These are phyloP conservation scores for Alloteropsis semialata DNA, from an alignment of 176 grass and related monocot genomes.

Conservation along the genomic window DNA sequence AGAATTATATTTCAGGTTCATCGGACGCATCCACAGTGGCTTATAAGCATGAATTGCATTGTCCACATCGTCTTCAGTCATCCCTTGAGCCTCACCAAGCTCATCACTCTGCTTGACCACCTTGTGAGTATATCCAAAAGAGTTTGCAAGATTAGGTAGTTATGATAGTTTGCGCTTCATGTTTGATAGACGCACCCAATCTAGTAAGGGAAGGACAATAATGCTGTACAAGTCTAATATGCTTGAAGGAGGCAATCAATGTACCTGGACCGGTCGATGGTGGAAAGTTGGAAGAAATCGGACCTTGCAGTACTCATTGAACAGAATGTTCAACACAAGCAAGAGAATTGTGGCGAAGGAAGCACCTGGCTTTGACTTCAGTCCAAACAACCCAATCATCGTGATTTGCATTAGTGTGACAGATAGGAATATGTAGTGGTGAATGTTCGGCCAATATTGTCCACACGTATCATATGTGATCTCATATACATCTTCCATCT, in stretches of 20 bases:
- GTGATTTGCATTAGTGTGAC: constrained; percentile 75
- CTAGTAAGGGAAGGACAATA: neutral
- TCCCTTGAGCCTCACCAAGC: constrained; percentile 39
- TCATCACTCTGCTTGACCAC: constrained; percentile 57
- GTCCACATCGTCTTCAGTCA: neutral
- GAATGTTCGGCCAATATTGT: constrained; percentile 76
- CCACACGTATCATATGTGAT: constrained; percentile 79
- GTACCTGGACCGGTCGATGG: constrained; percentile 58
- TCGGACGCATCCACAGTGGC: constrained; percentile 64
- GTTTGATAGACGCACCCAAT: neutral
- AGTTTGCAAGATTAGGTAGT: neutral
- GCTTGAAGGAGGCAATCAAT: neutral
- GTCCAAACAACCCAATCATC: constrained; percentile 79
- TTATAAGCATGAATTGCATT: constrained; percentile 26
- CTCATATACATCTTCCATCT: constrained; percentile 93
- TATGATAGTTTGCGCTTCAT: neutral
- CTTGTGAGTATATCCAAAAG: constrained; percentile 23
- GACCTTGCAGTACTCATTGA: constrained; percentile 79
- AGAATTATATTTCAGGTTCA: constrained; percentile 38
- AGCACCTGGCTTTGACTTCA: constrained; percentile 81
- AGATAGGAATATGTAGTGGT: constrained; percentile 70
- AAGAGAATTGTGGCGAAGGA: constrained; percentile 69
- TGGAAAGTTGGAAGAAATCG: constrained; percentile 69
- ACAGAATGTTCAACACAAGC: constrained; percentile 59
- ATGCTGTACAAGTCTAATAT: neutral